Evolutionary conservation across 352 stramenopile genomes (phyloP), one percentile per base, ranked within the genome.

Genomic region (Elongisporangium anandrum): DNA sequence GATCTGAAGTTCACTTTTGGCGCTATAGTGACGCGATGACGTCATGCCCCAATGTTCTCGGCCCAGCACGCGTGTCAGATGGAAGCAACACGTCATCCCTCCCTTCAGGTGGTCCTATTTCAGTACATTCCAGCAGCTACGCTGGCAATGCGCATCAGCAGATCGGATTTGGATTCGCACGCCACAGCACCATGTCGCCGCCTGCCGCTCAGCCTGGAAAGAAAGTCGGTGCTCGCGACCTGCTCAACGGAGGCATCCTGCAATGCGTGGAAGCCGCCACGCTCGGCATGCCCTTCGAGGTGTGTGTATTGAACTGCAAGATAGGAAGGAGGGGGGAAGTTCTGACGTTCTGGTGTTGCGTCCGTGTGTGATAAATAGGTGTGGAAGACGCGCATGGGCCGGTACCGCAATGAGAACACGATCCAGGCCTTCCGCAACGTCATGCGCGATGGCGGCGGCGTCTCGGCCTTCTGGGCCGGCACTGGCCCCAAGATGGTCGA

Each of bases 351-450:
- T 45, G 34, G 34, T 45, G 34, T 17, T 45, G 26, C 12, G 26
- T 38, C 47, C 5, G 5, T 38, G 26, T 38, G 34, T 45, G 34
- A 45, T 45, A 45, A 15, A 45, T 45, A 45, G 34, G 89, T 97
- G 45, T 97, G 89, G 89, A 97, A 97, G 71, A 97, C 89, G 57
- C 87, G 88, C 70, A 97, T 97, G 89, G 89, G 89, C 15, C 84
- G 88, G 53, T 97, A 90, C 74, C 83, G 89, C 60, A 70, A 65
- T 26, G 85, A 96, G 69, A 81, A 69, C 47, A 97, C 89, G 38
- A 16, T 78, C 29, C 72, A 95, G 66, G 82, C 89, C 50, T 96
- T 97, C 66, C 66, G 73, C 58, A 96, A 95, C 62, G 87, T 97
- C 29, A 94, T 95, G 81, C 81, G 79, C 50, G 76, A 95, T 34